phyloP scores from a whole-genome alignment of 208 protist species.

The Trichomonas tenax region DNA sequence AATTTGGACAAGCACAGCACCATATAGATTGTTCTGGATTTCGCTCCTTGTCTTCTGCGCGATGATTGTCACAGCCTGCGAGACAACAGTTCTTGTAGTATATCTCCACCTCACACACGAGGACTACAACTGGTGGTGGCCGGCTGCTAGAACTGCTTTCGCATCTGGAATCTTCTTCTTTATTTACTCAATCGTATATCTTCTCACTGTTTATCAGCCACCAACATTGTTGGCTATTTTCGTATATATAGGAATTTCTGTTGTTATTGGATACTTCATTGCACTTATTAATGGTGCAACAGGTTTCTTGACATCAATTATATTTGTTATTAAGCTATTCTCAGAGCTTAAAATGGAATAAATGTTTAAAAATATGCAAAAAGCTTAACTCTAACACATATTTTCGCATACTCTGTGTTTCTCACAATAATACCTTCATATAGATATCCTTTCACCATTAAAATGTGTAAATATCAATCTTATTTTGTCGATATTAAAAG shows the following conservation, averaged over 20 bases:
- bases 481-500: too few species aligned
- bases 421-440: too few species aligned
- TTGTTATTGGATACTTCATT: background rate
- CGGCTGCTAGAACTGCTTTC: background rate
- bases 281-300: background rate
- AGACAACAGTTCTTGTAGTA: background rate
- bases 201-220: background rate
- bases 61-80: background rate
- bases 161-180: background rate
- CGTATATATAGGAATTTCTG: background rate
- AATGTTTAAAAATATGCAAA: too few species aligned
- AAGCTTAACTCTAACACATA: too few species aligned
- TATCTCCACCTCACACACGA: background rate
- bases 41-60: background rate
- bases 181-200: background rate
- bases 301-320: background rate
- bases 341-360: background rate
- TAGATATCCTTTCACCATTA: too few species aligned
- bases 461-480: too few species aligned
- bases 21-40: background rate
- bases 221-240: background rate
- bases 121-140: conserved; percentile 9
- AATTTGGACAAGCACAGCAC: background rate
- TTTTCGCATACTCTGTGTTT: too few species aligned
- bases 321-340: background rate